phyloP scores from a whole-genome alignment of 129 eudicot genomes.

The Flaveria brownii region DNA sequence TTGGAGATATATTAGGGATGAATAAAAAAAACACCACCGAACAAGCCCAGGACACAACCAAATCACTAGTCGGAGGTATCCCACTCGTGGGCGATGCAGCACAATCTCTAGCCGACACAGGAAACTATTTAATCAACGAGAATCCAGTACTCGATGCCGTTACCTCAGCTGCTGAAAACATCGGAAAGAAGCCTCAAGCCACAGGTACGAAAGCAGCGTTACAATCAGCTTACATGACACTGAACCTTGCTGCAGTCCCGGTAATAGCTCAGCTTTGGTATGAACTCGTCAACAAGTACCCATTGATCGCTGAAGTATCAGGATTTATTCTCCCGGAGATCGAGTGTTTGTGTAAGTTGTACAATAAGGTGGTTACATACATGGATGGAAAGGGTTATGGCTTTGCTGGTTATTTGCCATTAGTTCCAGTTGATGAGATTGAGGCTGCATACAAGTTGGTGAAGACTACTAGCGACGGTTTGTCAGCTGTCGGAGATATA shows the following conservation, averaged over 20 bases:
- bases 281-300: slow-evolving; percentile 36
- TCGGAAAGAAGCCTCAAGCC: slow-evolving; percentile 36
- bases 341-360: slow-evolving; percentile 45
- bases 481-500: slow-evolving; percentile 24
- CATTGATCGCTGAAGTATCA: slow-evolving; percentile 37
- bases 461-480: slow-evolving; percentile 41
- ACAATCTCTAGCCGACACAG: slow-evolving; percentile 3
- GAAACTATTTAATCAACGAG: slow-evolving; percentile 11
- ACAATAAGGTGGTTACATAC: slow-evolving; percentile 38
- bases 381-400: slow-evolving; percentile 50
- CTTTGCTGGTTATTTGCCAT: slow-evolving; percentile 46
- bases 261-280: slow-evolving; percentile 52
- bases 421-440: slow-evolving; percentile 57
- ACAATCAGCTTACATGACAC: slow-evolving; percentile 38
- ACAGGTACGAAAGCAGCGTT: slow-evolving; percentile 52
- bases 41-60: slow-evolving; percentile 12
- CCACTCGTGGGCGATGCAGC: slow-evolving; percentile 25
- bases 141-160: slow-evolving; percentile 32
- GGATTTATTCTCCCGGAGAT: slow-evolving; percentile 46
- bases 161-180: slow-evolving; percentile 26
- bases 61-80: slow-evolving; percentile 18
- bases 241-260: slow-evolving; percentile 34
- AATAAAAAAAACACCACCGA: neutral
- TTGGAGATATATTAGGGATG: neutral
- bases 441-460: slow-evolving; percentile 63